These are phyloP conservation scores for Conringia planisiliqua DNA, from an alignment of 345 rosid genomes.

Conservation along the genomic window DNA sequence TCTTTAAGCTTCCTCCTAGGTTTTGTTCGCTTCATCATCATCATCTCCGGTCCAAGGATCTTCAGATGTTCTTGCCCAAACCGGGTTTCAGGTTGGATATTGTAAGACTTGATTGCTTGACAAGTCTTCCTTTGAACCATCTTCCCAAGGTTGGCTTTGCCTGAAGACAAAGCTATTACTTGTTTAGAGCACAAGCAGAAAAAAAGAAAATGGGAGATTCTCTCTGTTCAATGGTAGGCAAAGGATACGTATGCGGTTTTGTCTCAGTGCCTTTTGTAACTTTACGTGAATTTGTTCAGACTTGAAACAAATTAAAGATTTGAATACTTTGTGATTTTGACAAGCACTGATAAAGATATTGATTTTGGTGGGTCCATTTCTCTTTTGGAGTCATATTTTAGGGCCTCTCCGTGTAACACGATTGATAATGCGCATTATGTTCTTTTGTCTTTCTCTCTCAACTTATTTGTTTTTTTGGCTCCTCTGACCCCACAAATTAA, in stretches of 20 bases:
- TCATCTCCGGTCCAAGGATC: constrained; percentile 62
- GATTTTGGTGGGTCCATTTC: constrained; percentile 16
- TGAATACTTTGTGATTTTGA: constrained; percentile 29
- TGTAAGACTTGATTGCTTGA: constrained; percentile 55
- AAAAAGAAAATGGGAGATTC: neutral
- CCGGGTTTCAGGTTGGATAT: constrained; percentile 44
- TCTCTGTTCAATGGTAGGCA: constrained; percentile 18
- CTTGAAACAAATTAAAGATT: constrained; percentile 21
- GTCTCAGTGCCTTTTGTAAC: constrained; percentile 31
- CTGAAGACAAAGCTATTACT: constrained; percentile 34
- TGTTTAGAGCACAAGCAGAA: constrained; percentile 14
- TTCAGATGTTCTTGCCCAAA: constrained; percentile 48
- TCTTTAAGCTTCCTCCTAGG: constrained; percentile 52
- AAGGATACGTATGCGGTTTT: constrained; percentile 30
- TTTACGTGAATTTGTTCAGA: constrained; percentile 23
- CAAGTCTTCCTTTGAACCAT: constrained; percentile 80
- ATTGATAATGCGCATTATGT: constrained; percentile 26
- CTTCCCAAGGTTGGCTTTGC: constrained; percentile 28
- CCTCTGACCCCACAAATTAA: constrained; percentile 14
- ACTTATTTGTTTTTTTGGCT: neutral
- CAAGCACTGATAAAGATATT: constrained; percentile 25
- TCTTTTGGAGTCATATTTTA: constrained; percentile 5
- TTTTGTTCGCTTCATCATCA: constrained; percentile 77
- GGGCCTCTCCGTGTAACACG: constrained; percentile 11
- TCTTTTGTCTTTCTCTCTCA: constrained; percentile 13